Percentiles rank a stretch among this genome's conserved stretches.
Conservation (phyloP, 495 filamentous ascomycete genomes). For the Parathielavia appendiculata region DNA sequence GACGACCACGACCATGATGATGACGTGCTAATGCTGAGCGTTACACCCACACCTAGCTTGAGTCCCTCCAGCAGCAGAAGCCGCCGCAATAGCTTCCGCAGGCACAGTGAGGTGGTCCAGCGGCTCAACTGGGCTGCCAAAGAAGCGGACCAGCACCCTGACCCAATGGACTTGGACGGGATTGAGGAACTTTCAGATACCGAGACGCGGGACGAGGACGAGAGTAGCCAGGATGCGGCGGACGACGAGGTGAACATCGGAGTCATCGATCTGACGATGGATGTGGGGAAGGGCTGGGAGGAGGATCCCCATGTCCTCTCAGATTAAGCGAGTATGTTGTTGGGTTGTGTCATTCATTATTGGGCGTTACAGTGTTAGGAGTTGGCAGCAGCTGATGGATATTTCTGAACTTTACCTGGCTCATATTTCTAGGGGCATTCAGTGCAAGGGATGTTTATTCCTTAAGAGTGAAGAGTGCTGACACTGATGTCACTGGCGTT, state of each 20-base stretch:
- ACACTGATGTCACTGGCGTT: no score
- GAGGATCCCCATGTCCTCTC: neutral
- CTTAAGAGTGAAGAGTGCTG: no score
- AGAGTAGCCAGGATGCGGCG: no score
- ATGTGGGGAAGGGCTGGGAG: neutral
- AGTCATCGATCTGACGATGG: neutral
- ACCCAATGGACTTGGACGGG: neutral
- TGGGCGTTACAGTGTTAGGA: no score
- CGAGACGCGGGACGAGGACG: neutral
- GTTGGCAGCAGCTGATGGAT: neutral
- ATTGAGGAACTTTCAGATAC: slow-evolving; percentile 8
- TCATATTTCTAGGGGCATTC: no score
- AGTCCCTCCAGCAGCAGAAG: neutral
- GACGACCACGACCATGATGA: neutral
- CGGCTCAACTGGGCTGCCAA: neutral
- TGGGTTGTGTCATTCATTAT: neutral
- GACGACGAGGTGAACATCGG: neutral
- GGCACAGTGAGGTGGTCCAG: neutral
- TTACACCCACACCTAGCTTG: neutral
- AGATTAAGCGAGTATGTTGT: neutral
- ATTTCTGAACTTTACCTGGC: neutral
- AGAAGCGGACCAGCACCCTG: neutral
- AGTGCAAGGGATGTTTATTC: no score
- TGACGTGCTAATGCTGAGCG: no score
- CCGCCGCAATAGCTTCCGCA: neutral